phyloP scores from a whole-genome alignment of 805 yeast species.

The Candida insectorum region DNA sequence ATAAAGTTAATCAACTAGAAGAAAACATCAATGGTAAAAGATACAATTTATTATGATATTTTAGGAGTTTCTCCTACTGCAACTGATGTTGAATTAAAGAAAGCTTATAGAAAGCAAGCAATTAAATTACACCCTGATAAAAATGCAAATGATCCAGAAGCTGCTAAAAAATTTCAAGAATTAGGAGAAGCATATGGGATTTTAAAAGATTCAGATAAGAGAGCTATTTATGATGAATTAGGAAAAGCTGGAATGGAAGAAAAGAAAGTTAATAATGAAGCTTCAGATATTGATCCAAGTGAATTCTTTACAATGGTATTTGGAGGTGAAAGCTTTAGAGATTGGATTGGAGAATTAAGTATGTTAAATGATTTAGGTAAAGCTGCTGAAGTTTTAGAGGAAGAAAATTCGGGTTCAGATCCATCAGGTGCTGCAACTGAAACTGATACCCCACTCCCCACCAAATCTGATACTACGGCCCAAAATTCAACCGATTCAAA shows the following conservation, averaged over 20 bases:
- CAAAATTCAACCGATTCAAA: constrained; percentile 12
- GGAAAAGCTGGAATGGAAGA: constrained; percentile 65
- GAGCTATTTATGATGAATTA: constrained; percentile 74
- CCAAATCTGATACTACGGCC: constrained; percentile 1
- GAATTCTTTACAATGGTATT: constrained; percentile 82
- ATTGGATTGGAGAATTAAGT: constrained; percentile 81
- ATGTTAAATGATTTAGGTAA: constrained; percentile 72
- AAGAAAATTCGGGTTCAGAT: constrained; percentile 21
- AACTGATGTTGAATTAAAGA: constrained; percentile 77
- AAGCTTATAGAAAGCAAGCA: constrained; percentile 89
- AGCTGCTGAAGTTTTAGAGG: constrained; percentile 50
- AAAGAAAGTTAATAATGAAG: constrained; percentile 60
- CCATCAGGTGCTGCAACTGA: constrained; percentile 4
- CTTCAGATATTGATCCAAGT: constrained; percentile 68
- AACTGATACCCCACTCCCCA: constrained; percentile 1
- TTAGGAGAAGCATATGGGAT: constrained; percentile 69
- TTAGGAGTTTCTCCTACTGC: constrained; percentile 70
- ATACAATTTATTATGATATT: constrained; percentile 81
- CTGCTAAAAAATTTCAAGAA: constrained; percentile 83
- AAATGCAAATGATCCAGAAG: constrained; percentile 90
- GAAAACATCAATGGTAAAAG: constrained; percentile 80
- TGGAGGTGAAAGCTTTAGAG: constrained; percentile 76
- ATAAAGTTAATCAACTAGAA: too few species aligned
- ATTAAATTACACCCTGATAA: constrained; percentile 93
- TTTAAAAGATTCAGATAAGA: constrained; percentile 64